phyloP scores from a whole-genome alignment of 1,139 yeast species.

The Kodamaea sp. region DNA sequence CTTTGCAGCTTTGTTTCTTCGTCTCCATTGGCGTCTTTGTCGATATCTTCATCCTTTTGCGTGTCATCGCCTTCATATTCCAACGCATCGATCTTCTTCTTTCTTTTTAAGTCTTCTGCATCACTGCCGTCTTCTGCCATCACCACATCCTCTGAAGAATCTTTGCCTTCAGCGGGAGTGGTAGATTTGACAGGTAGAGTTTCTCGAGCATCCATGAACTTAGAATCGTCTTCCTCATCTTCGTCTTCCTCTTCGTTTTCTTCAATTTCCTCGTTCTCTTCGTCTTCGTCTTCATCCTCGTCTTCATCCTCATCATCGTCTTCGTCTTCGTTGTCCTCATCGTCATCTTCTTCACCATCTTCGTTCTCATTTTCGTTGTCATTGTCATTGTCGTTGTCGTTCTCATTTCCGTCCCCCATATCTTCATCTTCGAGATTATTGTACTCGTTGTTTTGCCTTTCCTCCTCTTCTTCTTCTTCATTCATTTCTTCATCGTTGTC shows the following conservation, averaged over 20 bases:
- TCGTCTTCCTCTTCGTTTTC: slow-evolving; percentile 17
- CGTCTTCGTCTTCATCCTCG: slow-evolving; percentile 16
- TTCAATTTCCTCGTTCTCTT: slow-evolving; percentile 19
- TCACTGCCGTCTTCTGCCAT: slow-evolving; percentile 14
- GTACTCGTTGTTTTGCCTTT: slow-evolving; percentile 14
- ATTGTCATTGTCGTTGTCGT: slow-evolving; percentile 19
- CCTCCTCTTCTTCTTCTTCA: slow-evolving; percentile 18
- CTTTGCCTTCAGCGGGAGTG: slow-evolving; percentile 8
- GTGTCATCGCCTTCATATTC: background rate
- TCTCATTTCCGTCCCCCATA: slow-evolving; percentile 24
- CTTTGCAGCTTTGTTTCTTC: slow-evolving; percentile 3
- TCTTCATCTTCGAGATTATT: slow-evolving; percentile 15
- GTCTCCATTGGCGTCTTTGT: slow-evolving; percentile 14
- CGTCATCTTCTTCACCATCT: slow-evolving; percentile 16
- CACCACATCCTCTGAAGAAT: slow-evolving; percentile 10
- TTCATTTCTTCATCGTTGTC: slow-evolving; percentile 18
- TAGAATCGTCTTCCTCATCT: slow-evolving; percentile 13
- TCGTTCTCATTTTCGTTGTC: slow-evolving; percentile 18
- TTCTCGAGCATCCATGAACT: slow-evolving; percentile 11
- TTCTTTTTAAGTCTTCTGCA: slow-evolving; percentile 8
- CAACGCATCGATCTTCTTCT: slow-evolving; percentile 11
- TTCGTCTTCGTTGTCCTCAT: slow-evolving; percentile 16
- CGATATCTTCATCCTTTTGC: slow-evolving; percentile 17
- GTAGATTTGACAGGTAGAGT: slow-evolving; percentile 5
- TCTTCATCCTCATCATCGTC: slow-evolving; percentile 16